Evolutionary conservation across 208 protist species (phyloP).

Genomic region (Angomonas desouzai): DNA sequence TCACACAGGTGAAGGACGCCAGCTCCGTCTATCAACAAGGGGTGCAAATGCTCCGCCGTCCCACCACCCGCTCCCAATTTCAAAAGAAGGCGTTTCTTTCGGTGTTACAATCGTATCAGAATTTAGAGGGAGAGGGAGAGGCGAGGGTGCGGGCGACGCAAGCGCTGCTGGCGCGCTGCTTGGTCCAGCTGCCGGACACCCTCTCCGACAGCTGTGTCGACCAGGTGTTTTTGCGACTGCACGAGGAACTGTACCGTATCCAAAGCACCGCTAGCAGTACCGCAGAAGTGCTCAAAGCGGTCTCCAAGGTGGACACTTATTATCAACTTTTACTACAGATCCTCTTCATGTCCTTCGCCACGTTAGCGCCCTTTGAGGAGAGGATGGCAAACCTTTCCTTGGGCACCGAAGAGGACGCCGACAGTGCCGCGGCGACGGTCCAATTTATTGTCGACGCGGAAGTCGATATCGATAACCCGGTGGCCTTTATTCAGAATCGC

Average conservation of each 20-base stretch:
- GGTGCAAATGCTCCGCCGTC: constrained; percentile 40
- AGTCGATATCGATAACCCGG: constrained; percentile 62
- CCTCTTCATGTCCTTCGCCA: constrained; percentile 60
- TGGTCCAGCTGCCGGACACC: constrained; percentile 52
- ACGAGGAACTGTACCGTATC: constrained; percentile 24
- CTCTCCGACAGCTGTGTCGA: constrained; percentile 63
- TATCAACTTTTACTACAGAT: constrained; percentile 71
- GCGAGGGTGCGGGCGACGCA: constrained; percentile 48
- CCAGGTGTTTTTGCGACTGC: constrained; percentile 34
- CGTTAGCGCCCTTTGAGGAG: constrained; percentile 52
- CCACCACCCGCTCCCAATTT: constrained; percentile 36
- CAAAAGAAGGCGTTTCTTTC: constrained; percentile 53
- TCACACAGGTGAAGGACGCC: constrained; percentile 64
- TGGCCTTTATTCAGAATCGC: constrained; percentile 51
- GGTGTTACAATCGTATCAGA: constrained; percentile 45
- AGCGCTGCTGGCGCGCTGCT: constrained; percentile 57
- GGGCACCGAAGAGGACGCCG: neutral
- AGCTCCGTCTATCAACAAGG: constrained; percentile 38
- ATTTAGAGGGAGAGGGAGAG: constrained; percentile 44
- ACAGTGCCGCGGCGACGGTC: constrained; percentile 20
- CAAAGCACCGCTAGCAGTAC: neutral
- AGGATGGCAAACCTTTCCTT: constrained; percentile 17
- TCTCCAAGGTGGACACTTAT: constrained; percentile 27
- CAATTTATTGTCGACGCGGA: constrained; percentile 19
- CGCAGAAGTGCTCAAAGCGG: constrained; percentile 11